Evolutionary conservation across 306 rosid genomes (phyloP).

Genomic region (Cicer yamashitae): DNA sequence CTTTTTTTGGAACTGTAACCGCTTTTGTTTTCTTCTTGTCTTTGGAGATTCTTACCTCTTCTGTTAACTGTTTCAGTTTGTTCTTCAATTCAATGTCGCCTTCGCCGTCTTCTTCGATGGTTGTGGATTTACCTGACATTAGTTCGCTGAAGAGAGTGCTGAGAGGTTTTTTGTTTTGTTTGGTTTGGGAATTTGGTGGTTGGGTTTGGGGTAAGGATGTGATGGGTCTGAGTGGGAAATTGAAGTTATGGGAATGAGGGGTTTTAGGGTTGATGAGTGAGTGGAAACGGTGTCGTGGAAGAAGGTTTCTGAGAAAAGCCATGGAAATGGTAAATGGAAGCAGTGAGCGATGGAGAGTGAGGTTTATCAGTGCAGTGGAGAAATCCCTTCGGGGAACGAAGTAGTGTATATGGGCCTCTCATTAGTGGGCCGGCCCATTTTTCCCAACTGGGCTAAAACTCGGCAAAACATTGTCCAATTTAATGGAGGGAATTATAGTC

Average conservation of each 20-base stretch:
- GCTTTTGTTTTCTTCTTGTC: slow-evolving; percentile 1
- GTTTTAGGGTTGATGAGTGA: slow-evolving; percentile 42
- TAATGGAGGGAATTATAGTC: no score
- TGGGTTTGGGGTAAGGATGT: slow-evolving; percentile 38
- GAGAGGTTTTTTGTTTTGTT: slow-evolving; percentile 45
- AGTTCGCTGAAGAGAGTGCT: slow-evolving; percentile 56
- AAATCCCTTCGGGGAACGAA: no score
- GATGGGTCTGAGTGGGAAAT: slow-evolving; percentile 37
- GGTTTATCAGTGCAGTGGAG: neutral
- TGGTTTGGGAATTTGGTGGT: slow-evolving; percentile 22
- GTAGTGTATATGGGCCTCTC: no score
- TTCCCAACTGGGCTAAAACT: no score
- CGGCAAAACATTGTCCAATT: no score
- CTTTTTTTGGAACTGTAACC: neutral
- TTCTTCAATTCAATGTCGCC: slow-evolving; percentile 44
- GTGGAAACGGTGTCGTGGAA: slow-evolving; percentile 43
- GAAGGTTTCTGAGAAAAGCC: slow-evolving; percentile 49
- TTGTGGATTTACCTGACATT: slow-evolving; percentile 34
- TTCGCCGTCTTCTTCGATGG: slow-evolving; percentile 19
- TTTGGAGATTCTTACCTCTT: slow-evolving; percentile 43
- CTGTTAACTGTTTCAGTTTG: slow-evolving; percentile 44
- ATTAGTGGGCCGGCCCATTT: no score
- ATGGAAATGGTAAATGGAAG: slow-evolving; percentile 36
- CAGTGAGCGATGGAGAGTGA: neutral
- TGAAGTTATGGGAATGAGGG: slow-evolving; percentile 15